phyloP scores from a whole-genome alignment of 1,284 basidiomycete genomes.

The Trametes versicolor region DNA sequence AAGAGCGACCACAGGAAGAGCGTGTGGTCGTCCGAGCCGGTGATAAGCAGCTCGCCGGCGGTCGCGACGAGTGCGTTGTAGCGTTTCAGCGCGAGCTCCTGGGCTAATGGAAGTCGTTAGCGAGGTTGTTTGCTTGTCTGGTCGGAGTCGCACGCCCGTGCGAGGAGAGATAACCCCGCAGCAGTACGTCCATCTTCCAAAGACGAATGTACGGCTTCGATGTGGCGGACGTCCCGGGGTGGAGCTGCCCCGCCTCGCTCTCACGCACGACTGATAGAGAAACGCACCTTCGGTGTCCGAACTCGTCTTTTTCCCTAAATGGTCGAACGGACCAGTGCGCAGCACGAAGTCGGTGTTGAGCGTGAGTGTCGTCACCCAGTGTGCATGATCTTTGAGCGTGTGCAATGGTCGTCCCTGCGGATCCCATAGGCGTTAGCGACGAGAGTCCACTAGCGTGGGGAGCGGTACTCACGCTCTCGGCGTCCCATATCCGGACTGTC shows the following conservation, averaged over 20 bases:
- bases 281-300: conserved; percentile 83
- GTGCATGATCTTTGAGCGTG: conserved; percentile 94
- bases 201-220: background rate
- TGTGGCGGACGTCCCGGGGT: conserved; percentile 2
- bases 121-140: background rate
- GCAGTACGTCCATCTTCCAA: background rate
- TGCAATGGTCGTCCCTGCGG: conserved; percentile 70
- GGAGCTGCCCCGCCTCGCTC: background rate
- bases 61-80: conserved; percentile 76
- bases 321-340: conserved; percentile 95
- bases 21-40: conserved; percentile 95
- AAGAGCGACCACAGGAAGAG: conserved; percentile 93
- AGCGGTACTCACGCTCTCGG: conserved; percentile 65
- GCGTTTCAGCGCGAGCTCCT: conserved; percentile 77
- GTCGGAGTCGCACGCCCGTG: conserved; percentile 10
- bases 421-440: conserved; percentile 12
- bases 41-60: conserved; percentile 87
- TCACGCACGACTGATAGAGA: background rate
- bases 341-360: conserved; percentile 96
- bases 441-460: background rate
- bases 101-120: conserved; percentile 57
- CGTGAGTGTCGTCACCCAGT: conserved; percentile 98
- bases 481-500: conserved; percentile 95
- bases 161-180: background rate
- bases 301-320: conserved; percentile 78